Evolutionary conservation across 192 early-diverging fungal genomes (phyloP), one percentile per base, ranked within the genome.

Genomic region (Linderina pennispora): DNA sequence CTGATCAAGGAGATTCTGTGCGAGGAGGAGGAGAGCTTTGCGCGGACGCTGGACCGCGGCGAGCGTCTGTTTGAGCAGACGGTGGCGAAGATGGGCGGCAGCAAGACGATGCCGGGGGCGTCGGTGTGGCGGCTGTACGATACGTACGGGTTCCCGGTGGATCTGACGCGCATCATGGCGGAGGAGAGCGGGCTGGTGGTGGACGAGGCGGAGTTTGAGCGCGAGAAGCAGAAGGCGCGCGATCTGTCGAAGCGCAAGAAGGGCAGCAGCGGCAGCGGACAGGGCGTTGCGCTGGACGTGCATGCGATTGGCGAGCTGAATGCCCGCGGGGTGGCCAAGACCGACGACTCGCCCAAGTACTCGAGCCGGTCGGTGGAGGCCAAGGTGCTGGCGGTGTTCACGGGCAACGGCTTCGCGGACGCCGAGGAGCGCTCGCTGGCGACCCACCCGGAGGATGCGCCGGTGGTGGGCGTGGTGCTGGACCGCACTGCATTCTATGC

Each of bases 41-140:
- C 92, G 15, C 91, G 91, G 56, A 98, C 96, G 6, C 77, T 98
- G 58, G 96, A 98, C 64, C 88, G 93, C 33, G 96, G 96, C 32
- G 91, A 95, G 74, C 89, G 85, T 67, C 76, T 98, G 40, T 95
- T 98, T 58, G 87, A 89, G 59, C 77, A 77, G 36, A 82, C 85
- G 23, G 75, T 87, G 33, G 48, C 81, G 16, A 64, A 64, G 57
- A 62, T 70, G 55, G 48, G 55, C 19, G 67, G 22, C 18, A 77
- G 79, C 24, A 48, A 71, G 25, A 79, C 39, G 4, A 77, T 98
- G 23, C 80, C 84, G 17, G 96, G 96, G 23, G 79, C 78, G 34
- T 89, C 91, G 66, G 96, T 91, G 8, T 98, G 93, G 93, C 80
- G 91, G n/a, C 66, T 98, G 62, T 98, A 98, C 51, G 96, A 97